These are phyloP conservation scores for Venturia oleaginea DNA, from an alignment of 2,329 filamentous ascomycete species.

Conservation along the genomic window DNA sequence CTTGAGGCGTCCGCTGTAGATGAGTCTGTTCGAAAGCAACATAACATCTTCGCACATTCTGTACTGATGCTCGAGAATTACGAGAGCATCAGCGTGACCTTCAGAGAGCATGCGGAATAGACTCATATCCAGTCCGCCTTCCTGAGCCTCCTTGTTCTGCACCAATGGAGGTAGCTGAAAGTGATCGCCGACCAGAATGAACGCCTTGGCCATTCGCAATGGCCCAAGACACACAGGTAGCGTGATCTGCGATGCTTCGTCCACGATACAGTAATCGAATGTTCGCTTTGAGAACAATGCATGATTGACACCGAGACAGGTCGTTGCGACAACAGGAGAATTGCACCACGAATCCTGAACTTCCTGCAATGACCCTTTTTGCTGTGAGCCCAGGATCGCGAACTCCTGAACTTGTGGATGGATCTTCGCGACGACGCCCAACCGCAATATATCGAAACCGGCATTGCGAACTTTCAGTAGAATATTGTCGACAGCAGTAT, in stretches of 20 bases:
- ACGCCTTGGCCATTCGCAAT: slow-evolving; percentile 83
- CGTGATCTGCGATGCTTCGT: slow-evolving; percentile 96
- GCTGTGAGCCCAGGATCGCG: slow-evolving; percentile 64
- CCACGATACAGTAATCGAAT: slow-evolving; percentile 97
- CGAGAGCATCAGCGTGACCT: slow-evolving; percentile 74
- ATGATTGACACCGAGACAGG: slow-evolving; percentile 87
- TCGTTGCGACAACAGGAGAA: slow-evolving; percentile 85
- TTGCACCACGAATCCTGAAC: slow-evolving; percentile 76
- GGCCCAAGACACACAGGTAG: slow-evolving; percentile 89
- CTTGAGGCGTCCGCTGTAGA: slow-evolving; percentile 83
- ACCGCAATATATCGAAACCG: slow-evolving; percentile 68
- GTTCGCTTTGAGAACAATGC: slow-evolving; percentile 76
- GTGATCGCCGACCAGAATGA: slow-evolving; percentile 93
- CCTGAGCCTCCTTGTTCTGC: slow-evolving; percentile 77
- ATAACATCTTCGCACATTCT: slow-evolving; percentile 98
- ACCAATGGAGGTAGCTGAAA: slow-evolving; percentile 92
- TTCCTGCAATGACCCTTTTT: slow-evolving; percentile 70
- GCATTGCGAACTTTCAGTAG: slow-evolving; percentile 80
- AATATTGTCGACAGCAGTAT: slow-evolving; percentile 97
- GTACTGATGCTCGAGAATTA: slow-evolving; percentile 91
- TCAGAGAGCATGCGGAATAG: slow-evolving; percentile 92
- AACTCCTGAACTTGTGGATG: slow-evolving; percentile 83
- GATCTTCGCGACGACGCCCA: slow-evolving; percentile 77
- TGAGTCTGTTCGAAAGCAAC: slow-evolving; percentile 83
- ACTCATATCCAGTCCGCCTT: slow-evolving; percentile 82